These are phyloP conservation scores for Margaritispora aquatica DNA, from an alignment of 495 filamentous ascomycete species.

Conservation along the genomic window DNA sequence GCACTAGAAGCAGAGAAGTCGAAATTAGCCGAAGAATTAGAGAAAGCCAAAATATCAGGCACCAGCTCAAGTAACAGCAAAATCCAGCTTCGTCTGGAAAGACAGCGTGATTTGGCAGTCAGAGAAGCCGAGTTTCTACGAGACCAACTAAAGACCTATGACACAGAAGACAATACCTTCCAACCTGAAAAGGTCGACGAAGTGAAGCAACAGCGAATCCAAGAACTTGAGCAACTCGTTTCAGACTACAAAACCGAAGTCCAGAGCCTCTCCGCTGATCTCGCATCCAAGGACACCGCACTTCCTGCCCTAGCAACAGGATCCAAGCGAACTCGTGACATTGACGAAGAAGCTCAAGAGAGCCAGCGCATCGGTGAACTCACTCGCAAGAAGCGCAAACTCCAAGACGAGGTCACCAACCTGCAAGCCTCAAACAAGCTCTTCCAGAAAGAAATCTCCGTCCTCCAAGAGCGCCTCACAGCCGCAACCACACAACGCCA, in stretches of 20 bases:
- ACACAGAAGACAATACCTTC: conserved; percentile 82
- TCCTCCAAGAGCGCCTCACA: conserved; percentile 61
- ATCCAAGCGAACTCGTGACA: conserved; percentile 54
- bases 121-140: conserved; percentile 94
- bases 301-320: conserved; percentile 22
- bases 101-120: conserved; percentile 74
- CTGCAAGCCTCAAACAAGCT: conserved; percentile 58
- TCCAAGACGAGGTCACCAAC: conserved; percentile 72
- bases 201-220: conserved; percentile 67
- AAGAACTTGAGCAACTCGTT: conserved; percentile 75
- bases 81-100: conserved; percentile 62
- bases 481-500: conserved; percentile 66
- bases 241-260: conserved; percentile 86
- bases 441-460: conserved; percentile 68
- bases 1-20: conserved; percentile 62
- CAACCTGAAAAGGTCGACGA: conserved; percentile 71
- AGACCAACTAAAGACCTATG: conserved; percentile 86
- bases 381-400: conserved; percentile 72
- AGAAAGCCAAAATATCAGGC: conserved; percentile 52
- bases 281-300: conserved; percentile 52
- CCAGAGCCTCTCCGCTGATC: conserved; percentile 62
- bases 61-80: conserved; percentile 40
- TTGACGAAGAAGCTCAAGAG: conserved; percentile 33
- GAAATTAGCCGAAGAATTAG: conserved; percentile 56
- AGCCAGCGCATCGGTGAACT: conserved; percentile 78